Conservation (phyloP, 768 basidiomycete genomes). For the Lepiota brunneoincarnata region DNA sequence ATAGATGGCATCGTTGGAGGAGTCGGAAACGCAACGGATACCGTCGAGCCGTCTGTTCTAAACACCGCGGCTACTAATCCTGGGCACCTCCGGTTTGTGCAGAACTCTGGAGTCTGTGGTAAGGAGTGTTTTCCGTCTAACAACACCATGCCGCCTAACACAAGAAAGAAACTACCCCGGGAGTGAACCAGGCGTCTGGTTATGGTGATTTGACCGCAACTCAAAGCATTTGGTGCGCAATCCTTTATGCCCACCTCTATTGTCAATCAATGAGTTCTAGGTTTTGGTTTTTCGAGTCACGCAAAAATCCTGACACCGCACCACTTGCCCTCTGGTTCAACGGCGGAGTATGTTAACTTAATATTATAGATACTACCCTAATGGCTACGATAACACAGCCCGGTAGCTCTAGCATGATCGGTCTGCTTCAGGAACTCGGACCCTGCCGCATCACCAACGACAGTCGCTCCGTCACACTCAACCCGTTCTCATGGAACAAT, state of each 20-base stretch:
- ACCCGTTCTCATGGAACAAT: slow-evolving; percentile 60
- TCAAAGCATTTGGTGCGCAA: slow-evolving; percentile 54
- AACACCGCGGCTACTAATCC: slow-evolving; percentile 31
- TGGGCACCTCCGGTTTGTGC: slow-evolving; percentile 50
- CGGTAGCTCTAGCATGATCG: slow-evolving; percentile 56
- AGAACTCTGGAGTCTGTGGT: slow-evolving; percentile 66
- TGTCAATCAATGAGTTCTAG: slow-evolving; percentile 23
- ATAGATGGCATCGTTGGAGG: slow-evolving; percentile 52
- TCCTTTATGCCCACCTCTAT: not conserved
- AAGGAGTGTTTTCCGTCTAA: slow-evolving; percentile 7
- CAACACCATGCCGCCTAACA: not conserved
- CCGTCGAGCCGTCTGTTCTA: slow-evolving; percentile 15
- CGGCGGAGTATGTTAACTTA: slow-evolving; percentile 42
- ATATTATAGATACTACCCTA: not conserved
- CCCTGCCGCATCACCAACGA: slow-evolving; percentile 68
- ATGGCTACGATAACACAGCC: slow-evolving; percentile 29
- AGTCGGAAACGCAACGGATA: slow-evolving; percentile 24
- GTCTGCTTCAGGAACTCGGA: slow-evolving; percentile 72
- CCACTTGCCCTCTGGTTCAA: slow-evolving; percentile 71
- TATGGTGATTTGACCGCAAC: slow-evolving; percentile 57
- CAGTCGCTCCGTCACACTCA: slow-evolving; percentile 42
- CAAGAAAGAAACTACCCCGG: slow-evolving; percentile 50
- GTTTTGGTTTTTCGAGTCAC: slow-evolving; percentile 71
- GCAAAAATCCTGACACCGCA: slow-evolving; percentile 57
- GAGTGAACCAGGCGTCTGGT: slow-evolving; percentile 61